A percentile compares a stretch with the other conserved stretches of the same genome.
Conservation (phyloP, 1,284 basidiomycete species). For the Rugosomyces carneus region DNA sequence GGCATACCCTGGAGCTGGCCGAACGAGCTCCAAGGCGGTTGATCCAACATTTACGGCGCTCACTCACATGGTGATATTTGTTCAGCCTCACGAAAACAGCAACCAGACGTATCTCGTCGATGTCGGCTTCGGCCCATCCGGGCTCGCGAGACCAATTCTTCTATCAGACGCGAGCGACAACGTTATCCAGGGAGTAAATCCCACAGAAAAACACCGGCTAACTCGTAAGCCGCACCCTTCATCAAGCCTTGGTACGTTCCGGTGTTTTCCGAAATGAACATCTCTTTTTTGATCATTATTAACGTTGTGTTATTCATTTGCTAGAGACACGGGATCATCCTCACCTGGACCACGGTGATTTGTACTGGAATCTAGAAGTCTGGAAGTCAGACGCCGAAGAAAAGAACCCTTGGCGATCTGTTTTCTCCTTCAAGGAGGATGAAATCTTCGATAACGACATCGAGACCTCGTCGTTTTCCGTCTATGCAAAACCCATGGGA, state of each 20-base stretch:
- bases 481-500: slow-evolving; percentile 20
- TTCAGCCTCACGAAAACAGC: slow-evolving; percentile 29
- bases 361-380: slow-evolving; percentile 28
- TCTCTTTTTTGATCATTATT: no score
- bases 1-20: no score
- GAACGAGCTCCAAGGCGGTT: no score
- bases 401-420: slow-evolving; percentile 21
- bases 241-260: slow-evolving; percentile 10
- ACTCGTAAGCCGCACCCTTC: slow-evolving; percentile 15
- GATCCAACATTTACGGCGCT: slow-evolving; percentile 22
- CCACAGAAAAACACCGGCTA: slow-evolving; percentile 26
- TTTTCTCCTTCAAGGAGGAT: slow-evolving; percentile 30
- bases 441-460: slow-evolving; percentile 29
- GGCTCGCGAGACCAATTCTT: slow-evolving; percentile 29
- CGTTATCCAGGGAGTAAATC: slow-evolving; percentile 21
- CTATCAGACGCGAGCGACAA: slow-evolving; percentile 25
- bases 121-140: slow-evolving; percentile 28
- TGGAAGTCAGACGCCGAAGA: slow-evolving; percentile 18
- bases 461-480: slow-evolving; percentile 23
- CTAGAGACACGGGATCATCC: slow-evolving; percentile 10
- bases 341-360: slow-evolving; percentile 9
- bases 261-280: no score
- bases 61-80: slow-evolving; percentile 31
- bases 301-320: no score
- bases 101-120: slow-evolving; percentile 33